These are phyloP conservation scores for Lichtheimia ramosa DNA, from an alignment of 371 early-diverging fungal species.

Conservation along the genomic window DNA sequence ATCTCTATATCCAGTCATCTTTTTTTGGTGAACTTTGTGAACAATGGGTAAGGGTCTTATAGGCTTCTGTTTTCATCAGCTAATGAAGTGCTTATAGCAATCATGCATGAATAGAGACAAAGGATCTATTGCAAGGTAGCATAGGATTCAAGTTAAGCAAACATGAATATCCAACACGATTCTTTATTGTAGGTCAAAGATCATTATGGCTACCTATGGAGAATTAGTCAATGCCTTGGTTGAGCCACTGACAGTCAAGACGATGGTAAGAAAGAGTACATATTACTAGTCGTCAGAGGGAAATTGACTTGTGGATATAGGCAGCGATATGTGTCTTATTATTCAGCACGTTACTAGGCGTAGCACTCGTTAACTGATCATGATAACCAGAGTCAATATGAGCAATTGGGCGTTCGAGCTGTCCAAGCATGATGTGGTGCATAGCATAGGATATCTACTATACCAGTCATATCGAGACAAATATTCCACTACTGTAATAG, in stretches of 20 bases:
- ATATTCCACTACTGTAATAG: no score
- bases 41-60: slow-evolving; percentile 9
- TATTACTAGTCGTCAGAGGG: not conserved
- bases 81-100: not conserved
- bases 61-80: not conserved
- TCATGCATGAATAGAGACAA: slow-evolving; percentile 11
- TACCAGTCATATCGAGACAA: no score
- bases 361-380: not conserved
- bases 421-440: no score
- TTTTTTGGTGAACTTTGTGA: slow-evolving; percentile 8
- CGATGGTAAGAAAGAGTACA: slow-evolving; percentile 8
- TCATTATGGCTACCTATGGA: slow-evolving; percentile 10
- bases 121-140: slow-evolving; percentile 3
- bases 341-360: slow-evolving; percentile 2
- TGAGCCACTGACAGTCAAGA: slow-evolving; percentile 14
- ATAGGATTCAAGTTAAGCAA: not conserved
- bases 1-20: slow-evolving; percentile 1
- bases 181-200: not conserved
- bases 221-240: slow-evolving; percentile 16
- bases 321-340: slow-evolving; percentile 4
- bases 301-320: not conserved
- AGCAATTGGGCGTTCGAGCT: no score
- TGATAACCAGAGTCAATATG: no score
- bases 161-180: not conserved
- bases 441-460: no score